Evolutionary conservation across 257 asterid species (phyloP).

Genomic region (Linderniella brevidens): DNA sequence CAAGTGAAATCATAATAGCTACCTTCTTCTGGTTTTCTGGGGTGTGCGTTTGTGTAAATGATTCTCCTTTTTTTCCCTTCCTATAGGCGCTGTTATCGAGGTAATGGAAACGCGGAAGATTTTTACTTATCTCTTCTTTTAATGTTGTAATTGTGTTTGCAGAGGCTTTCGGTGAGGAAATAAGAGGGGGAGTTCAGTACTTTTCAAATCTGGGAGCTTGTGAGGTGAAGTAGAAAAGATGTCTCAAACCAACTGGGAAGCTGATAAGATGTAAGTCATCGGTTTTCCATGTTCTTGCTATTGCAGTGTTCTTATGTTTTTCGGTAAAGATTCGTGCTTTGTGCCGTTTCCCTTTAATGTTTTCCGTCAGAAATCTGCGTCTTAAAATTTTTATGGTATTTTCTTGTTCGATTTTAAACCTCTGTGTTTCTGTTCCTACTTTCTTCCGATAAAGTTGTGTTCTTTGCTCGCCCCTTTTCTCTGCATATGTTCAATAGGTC

Average conservation of each 20-base stretch:
- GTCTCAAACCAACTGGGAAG: slow-evolving; percentile 99
- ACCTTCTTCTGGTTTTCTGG: too few species aligned
- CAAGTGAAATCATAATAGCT: too few species aligned
- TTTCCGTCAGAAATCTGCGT: too few species aligned
- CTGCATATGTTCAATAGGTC: not conserved
- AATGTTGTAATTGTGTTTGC: slow-evolving; percentile 11
- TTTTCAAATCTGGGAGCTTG: not conserved
- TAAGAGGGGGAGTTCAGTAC: slow-evolving; percentile 1
- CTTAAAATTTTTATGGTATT: too few species aligned
- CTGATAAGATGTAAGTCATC: slow-evolving; percentile 76
- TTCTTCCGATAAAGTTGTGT: not conserved
- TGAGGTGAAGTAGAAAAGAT: slow-evolving; percentile 26
- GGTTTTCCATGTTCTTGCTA: not conserved
- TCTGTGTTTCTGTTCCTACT: too few species aligned
- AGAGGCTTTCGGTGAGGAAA: slow-evolving; percentile 16
- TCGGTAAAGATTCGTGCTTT: not conserved
- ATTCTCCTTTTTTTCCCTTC: not conserved
- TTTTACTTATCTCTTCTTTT: not conserved
- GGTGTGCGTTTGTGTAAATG: not conserved
- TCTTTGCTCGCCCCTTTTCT: not conserved
- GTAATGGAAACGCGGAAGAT: not conserved
- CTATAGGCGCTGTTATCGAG: not conserved
- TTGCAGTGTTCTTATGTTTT: slow-evolving; percentile 1
- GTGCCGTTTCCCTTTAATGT: not conserved
- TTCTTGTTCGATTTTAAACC: too few species aligned